These are phyloP conservation scores for Populus nigra DNA, from an alignment of 345 rosid species.

Conservation along the genomic window DNA sequence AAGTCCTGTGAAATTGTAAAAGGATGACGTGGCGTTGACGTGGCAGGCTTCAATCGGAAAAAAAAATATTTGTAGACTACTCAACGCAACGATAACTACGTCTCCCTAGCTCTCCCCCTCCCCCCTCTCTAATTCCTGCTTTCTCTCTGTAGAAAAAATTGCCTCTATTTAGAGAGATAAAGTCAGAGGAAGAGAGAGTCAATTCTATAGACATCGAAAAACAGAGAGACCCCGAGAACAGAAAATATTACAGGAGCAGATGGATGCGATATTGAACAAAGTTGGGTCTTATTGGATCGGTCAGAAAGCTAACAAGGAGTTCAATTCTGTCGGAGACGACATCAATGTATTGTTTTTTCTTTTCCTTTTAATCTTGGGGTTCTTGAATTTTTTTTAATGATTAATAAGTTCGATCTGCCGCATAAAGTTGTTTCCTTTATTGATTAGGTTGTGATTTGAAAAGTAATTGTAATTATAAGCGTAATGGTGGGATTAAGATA, in stretches of 20 bases:
- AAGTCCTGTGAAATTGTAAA: not conserved
- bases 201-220: not conserved
- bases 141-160: not conserved
- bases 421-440: not conserved
- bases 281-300: slow-evolving; percentile 88
- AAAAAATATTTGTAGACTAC: not conserved
- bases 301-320: slow-evolving; percentile 68
- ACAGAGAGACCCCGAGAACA: not conserved
- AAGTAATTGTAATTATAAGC: not conserved
- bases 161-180: not conserved
- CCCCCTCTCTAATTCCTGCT: not conserved
- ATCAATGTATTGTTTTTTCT: slow-evolving; percentile 44
- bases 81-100: not conserved
- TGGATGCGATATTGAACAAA: slow-evolving; percentile 92
- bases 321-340: slow-evolving; percentile 83
- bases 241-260: not conserved
- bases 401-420: slow-evolving; percentile 3
- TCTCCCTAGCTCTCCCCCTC: not conserved
- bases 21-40: not conserved
- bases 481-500: not conserved
- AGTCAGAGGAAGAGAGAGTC: not conserved
- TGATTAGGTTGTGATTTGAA: not conserved
- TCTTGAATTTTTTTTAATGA: not conserved
- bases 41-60: not conserved
- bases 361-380: not conserved